Evolutionary conservation across 306 rosid species (phyloP).

Genomic region (Quercus gilva): DNA sequence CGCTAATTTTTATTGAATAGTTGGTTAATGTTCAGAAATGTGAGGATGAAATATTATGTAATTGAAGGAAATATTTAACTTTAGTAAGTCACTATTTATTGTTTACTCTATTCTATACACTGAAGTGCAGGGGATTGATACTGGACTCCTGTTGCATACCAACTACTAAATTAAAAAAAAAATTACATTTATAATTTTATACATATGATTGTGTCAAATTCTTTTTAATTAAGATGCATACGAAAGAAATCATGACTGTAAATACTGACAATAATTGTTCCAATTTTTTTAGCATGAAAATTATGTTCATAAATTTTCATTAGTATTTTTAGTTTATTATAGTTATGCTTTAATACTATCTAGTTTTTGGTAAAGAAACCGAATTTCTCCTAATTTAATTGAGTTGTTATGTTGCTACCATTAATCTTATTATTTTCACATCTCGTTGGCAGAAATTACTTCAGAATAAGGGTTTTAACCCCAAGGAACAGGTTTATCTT

Average conservation of each 20-base stretch:
- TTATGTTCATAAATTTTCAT: slow-evolving; percentile 1
- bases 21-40: slow-evolving; percentile 5
- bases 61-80: slow-evolving; percentile 9
- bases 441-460: slow-evolving; percentile 51
- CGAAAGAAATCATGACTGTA: neutral
- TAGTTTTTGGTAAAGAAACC: neutral
- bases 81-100: neutral
- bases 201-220: neutral
- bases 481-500: slow-evolving; percentile 51
- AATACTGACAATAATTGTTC: neutral
- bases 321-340: neutral
- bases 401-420: slow-evolving; percentile 15
- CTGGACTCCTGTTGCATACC: neutral
- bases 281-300: slow-evolving; percentile 2
- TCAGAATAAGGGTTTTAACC: slow-evolving; percentile 50
- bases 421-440: slow-evolving; percentile 14
- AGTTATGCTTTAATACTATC: neutral
- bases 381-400: slow-evolving; percentile 1
- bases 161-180: neutral
- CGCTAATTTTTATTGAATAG: neutral
- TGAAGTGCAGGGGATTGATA: neutral
- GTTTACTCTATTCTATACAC: neutral
- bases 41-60: neutral
- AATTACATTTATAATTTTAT: neutral
- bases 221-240: slow-evolving; percentile 18